Percentiles rank a stretch among this genome's conserved stretches.
These are phyloP conservation scores for Carex sylvatica DNA, from an alignment of 202 grass and related monocot species.

Conservation along the genomic window DNA sequence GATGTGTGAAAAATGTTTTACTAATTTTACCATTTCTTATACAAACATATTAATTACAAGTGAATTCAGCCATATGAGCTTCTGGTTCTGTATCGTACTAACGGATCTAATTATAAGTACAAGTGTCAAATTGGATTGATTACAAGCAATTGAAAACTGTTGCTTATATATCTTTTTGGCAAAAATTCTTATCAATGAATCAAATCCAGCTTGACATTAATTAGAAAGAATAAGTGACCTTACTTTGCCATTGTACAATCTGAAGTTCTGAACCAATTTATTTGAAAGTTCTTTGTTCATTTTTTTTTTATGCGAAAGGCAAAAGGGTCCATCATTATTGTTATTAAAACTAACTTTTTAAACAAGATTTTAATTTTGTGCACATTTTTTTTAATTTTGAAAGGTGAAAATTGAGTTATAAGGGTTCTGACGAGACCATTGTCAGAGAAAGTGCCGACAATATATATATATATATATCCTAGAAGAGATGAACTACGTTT, in stretches of 20 bases:
- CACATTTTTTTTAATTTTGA: conserved; percentile 4
- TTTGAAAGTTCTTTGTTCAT: background rate
- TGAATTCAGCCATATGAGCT: too few relatives aligned
- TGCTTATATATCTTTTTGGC: background rate
- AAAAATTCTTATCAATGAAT: background rate
- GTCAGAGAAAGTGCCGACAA: conserved; percentile 62
- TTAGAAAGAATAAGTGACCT: background rate
- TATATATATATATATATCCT: too few relatives aligned
- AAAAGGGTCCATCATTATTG: background rate
- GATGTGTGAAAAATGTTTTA: too few relatives aligned
- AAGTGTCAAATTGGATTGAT: too few relatives aligned
- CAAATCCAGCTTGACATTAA: background rate
- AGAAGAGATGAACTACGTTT: too few relatives aligned
- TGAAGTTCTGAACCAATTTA: background rate
- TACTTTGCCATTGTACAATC: background rate
- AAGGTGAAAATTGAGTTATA: conserved; percentile 88
- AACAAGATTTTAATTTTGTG: too few relatives aligned
- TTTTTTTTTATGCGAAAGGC: background rate
- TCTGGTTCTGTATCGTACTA: background rate
- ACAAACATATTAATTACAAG: too few relatives aligned
- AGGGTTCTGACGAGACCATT: conserved; percentile 78
- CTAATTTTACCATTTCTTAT: too few relatives aligned
- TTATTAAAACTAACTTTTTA: too few relatives aligned
- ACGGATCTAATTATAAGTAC: background rate
- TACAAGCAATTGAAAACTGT: too few relatives aligned